Evolutionary conservation across 2,329 filamentous ascomycete genomes (phyloP), one percentile per base, ranked within the genome.

Genomic region (Ophiostoma angusticollis): DNA sequence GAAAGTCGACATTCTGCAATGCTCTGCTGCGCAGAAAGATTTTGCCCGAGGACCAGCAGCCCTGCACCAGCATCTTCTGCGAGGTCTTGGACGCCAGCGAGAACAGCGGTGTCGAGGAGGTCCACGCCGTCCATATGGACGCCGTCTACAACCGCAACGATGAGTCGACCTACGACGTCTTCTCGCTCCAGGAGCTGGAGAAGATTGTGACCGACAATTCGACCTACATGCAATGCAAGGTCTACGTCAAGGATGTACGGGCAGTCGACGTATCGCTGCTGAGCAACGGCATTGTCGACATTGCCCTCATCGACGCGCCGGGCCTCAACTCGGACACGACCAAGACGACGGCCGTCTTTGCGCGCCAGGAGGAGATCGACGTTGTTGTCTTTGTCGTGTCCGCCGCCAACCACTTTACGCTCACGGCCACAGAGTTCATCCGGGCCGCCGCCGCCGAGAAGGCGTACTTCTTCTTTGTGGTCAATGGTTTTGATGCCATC

Each of bases 1-100:
- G 91, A 54, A 98, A 98, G 57, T 98, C 91, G 4, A 98, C 91
- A 1, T 98, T 98, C 52, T 98, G 91, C 64, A 98, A 98, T 59
- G 91, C 91, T n/a, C 66, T 98, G 2, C 63, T 98, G 29, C 80
- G 91, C 44, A 77, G 87, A 45, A 96, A 96, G 60, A 74, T 98
- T 21, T 63, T 98, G 4, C 91, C 91, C 1, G 91, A 96, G 60
- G 91, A 98, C 52, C 89, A 98, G 58, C 91, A 96, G 55, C 91
- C 91, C 2, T 98, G 91, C 60, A 98, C 91, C 2, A 91, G 85
- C 59, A 94, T 98, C 41, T 98, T 98, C 62, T 98, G 91, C 57
- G 91, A 98, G 57, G 91, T 98, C 3, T 61, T 98, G 42, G 87
- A 98, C 59, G 82, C 84, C 5, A 76, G 84, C 47, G 86, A 95